Percentiles rank a stretch among this genome's conserved stretches.
Evolutionary conservation across 768 basidiomycete species (phyloP).

Genomic region (Macrolepiota dolichaula): DNA sequence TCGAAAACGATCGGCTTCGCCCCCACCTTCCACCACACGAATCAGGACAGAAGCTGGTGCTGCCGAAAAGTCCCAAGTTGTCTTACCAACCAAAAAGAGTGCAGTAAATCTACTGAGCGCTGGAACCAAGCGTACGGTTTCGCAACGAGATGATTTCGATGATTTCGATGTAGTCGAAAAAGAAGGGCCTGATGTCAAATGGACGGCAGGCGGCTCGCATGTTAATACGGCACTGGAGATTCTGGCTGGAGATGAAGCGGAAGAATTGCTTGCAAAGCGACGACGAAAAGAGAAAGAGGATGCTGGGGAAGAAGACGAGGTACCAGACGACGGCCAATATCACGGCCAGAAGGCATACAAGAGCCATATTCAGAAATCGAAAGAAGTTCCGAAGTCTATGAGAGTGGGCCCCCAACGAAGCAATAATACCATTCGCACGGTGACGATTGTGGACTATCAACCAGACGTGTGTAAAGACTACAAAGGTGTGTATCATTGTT

Average conservation of each 20-base stretch:
- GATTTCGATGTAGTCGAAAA: constrained; percentile 48
- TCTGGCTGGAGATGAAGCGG: constrained; percentile 77
- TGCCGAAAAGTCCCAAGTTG: constrained; percentile 63
- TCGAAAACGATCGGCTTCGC: constrained; percentile 73
- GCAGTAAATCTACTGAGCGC: constrained; percentile 65
- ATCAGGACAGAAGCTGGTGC: constrained; percentile 18
- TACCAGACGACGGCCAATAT: constrained; percentile 83
- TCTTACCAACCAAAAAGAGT: constrained; percentile 71
- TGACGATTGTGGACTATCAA: constrained; percentile 96
- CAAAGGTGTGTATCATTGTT: constrained; percentile 80
- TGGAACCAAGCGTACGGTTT: constrained; percentile 44
- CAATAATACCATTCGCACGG: constrained; percentile 83
- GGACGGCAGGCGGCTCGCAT: constrained; percentile 77
- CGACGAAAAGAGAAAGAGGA: constrained; percentile 52
- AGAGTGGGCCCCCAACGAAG: constrained; percentile 76
- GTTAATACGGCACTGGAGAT: constrained; percentile 70
- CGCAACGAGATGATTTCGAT: constrained; percentile 63
- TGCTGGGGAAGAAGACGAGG: constrained; percentile 50
- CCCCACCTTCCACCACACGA: constrained; percentile 31
- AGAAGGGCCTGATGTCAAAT: constrained; percentile 70
- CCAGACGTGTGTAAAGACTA: constrained; percentile 99
- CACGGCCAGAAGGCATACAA: constrained; percentile 81
- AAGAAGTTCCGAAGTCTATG: constrained; percentile 87
- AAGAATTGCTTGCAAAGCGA: constrained; percentile 72
- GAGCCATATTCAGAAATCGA: constrained; percentile 74